Evolutionary conservation across 2,329 filamentous ascomycete genomes (phyloP).

Genomic region (Sporothrix pseudoabietina): DNA sequence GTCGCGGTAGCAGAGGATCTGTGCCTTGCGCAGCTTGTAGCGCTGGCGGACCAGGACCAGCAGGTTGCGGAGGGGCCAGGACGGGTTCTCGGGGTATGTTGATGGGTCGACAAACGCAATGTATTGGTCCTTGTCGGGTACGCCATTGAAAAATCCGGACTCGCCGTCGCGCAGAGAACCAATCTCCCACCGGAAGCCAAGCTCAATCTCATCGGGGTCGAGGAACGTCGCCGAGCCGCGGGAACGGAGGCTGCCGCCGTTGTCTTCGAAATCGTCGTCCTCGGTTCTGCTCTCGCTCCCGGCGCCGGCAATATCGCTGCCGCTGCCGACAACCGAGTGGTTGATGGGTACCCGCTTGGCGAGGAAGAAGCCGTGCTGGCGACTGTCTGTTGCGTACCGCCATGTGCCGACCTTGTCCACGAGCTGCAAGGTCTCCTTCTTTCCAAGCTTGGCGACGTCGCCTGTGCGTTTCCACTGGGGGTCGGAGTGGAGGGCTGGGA

Average conservation of each 20-base stretch:
- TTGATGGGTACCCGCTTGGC: conserved; percentile 67
- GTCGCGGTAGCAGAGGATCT: conserved; percentile 89
- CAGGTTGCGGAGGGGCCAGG: conserved; percentile 91
- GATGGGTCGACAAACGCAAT: conserved; percentile 91
- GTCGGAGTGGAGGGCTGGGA: conserved; percentile 88
- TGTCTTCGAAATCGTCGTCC: conserved; percentile 40
- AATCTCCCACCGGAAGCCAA: conserved; percentile 76
- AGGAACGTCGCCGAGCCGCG: conserved; percentile 52
- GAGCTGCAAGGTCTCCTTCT: conserved; percentile 73
- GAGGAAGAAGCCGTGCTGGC: conserved; percentile 95
- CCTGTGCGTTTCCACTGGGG: conserved; percentile 73
- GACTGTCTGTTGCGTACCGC: conserved; percentile 76
- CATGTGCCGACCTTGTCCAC: conserved; percentile 86
- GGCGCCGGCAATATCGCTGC: conserved; percentile 39
- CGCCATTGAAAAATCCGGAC: conserved; percentile 78
- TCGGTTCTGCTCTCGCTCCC: not conserved
- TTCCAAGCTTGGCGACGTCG: conserved; percentile 58
- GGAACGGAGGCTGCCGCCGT: conserved; percentile 37
- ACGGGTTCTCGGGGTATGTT: conserved; percentile 82
- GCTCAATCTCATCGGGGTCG: conserved; percentile 52
- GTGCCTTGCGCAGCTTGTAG: conserved; percentile 74
- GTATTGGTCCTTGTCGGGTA: conserved; percentile 73
- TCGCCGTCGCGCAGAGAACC: conserved; percentile 78
- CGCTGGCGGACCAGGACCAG: conserved; percentile 81
- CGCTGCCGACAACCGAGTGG: conserved; percentile 38